Base-by-base conservation (phyloP, 306 rosid species). In the Sicyos baderoa region DNA sequence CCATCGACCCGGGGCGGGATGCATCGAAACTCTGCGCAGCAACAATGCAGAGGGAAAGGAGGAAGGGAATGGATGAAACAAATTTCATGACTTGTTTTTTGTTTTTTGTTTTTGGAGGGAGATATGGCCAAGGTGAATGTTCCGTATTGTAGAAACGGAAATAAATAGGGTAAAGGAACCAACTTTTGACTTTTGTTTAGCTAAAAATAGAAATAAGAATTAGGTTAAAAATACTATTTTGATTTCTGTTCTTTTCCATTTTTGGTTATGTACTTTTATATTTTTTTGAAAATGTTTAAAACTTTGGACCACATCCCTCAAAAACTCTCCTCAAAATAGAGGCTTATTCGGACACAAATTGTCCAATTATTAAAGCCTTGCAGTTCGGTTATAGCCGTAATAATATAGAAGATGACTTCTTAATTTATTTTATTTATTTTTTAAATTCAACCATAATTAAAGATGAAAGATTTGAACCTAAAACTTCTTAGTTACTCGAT, bases 1-100 rank as follows among this genome's bases (percentile, higher is more conserved):
- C 51, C 2, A 58, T 2, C 7, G 13, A 4, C 0, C 8, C 64
- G 0, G 44, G 12, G 6, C n/a, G 2, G 44, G 42, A 15, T 0
- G 68, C 68, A 10, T 21, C 67, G 10, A 15, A 72, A 40, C 25
- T 11, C n/a, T 70, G 40, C 44, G 80, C 75, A 18, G 80, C 75
- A 18, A 29, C 23, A n/a, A 72, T 11, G 6, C 75, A 21, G 45
- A 44, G 21, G 70, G 59, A 72, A 48, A 85, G 53, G 55, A 78
- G 52, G 37, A 81, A 12, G 19, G 25, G 27, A 3, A 57, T 51
- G 15, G 54, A 27, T 52, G 54, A 14, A 12, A 66, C 6, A 40
- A 57, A 27, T 68, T 75, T 80, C 97, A 88, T 81, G 65, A 7
- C 14, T 44, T 45, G 50, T 22, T 5, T 25, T 12, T 29, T n/a